Evolutionary conservation across 2,329 filamentous ascomycete species (phyloP).

Genomic region (Fusarium bactridioides): DNA sequence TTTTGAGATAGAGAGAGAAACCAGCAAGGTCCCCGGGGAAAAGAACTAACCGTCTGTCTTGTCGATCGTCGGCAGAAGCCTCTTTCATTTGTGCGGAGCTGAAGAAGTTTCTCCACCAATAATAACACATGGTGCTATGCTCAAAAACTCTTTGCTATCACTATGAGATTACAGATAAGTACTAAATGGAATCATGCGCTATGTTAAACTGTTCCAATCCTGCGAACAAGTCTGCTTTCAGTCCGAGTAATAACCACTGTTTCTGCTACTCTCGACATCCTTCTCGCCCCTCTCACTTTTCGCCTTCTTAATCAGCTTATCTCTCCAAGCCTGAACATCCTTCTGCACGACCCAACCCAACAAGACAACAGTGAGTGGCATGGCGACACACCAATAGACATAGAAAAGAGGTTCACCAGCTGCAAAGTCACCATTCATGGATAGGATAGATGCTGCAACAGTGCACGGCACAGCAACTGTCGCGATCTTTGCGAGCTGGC

Average conservation of each 20-base stretch:
- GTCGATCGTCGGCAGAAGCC: no score
- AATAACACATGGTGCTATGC: background rate
- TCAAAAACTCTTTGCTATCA: no score
- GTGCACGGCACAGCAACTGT: background rate
- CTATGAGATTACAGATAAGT: no score
- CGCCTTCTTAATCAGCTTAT: background rate
- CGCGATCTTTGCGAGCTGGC: background rate
- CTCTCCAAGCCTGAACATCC: background rate
- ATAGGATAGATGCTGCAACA: background rate
- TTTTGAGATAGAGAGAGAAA: background rate
- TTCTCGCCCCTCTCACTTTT: background rate
- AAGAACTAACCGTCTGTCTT: background rate
- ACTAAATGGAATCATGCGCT: no score
- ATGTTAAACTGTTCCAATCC: rapidly evolving
- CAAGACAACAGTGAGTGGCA: background rate
- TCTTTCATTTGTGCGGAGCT: background rate
- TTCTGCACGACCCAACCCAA: background rate
- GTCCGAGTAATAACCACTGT: background rate
- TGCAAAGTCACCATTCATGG: background rate
- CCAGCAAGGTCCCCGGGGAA: rapidly evolving
- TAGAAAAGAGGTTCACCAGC: background rate
- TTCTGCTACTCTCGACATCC: background rate
- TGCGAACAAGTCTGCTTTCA: background rate
- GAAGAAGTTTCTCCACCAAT: background rate
- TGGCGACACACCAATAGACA: background rate